A percentile compares a stretch with the other conserved stretches of the same genome.
Evolutionary conservation across 2,329 filamentous ascomycete genomes (phyloP).

Genomic region (Berkeleyomyces rouxiae): DNA sequence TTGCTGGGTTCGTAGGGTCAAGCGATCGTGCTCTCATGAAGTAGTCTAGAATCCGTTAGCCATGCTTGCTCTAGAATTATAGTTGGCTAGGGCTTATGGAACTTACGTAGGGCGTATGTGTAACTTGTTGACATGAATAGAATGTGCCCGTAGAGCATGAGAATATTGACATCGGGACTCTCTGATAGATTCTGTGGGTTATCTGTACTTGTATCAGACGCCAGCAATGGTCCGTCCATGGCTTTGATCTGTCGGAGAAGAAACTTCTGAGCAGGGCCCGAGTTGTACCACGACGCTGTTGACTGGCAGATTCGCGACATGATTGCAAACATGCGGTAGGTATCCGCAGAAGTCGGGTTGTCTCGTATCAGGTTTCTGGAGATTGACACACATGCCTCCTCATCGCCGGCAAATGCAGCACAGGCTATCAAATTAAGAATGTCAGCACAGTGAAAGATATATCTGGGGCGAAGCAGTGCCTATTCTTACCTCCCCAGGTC

Average conservation of each 20-base stretch:
- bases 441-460: too few relatives aligned
- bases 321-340: slow-evolving; percentile 67
- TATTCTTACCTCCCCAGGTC: slow-evolving; percentile 50
- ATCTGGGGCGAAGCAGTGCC: background rate
- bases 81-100: slow-evolving; percentile 3
- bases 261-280: slow-evolving; percentile 74
- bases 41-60: slow-evolving; percentile 38
- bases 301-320: slow-evolving; percentile 63
- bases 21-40: slow-evolving; percentile 64
- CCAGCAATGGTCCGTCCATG: slow-evolving; percentile 47
- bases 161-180: slow-evolving; percentile 58
- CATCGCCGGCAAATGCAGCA: slow-evolving; percentile 64
- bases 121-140: slow-evolving; percentile 72
- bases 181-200: slow-evolving; percentile 11
- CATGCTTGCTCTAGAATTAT: background rate
- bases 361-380: slow-evolving; percentile 74
- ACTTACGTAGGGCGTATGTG: slow-evolving; percentile 57
- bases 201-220: slow-evolving; percentile 17
- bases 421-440: slow-evolving; percentile 39
- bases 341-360: slow-evolving; percentile 62
- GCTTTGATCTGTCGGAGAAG: slow-evolving; percentile 81
- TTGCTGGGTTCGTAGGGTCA: slow-evolving; percentile 57
- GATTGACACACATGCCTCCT: slow-evolving; percentile 54
- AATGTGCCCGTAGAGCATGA: slow-evolving; percentile 83
- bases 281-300: slow-evolving; percentile 58